Conservation (phyloP, 176 grass and related monocot genomes). For the Carex littledalei region DNA sequence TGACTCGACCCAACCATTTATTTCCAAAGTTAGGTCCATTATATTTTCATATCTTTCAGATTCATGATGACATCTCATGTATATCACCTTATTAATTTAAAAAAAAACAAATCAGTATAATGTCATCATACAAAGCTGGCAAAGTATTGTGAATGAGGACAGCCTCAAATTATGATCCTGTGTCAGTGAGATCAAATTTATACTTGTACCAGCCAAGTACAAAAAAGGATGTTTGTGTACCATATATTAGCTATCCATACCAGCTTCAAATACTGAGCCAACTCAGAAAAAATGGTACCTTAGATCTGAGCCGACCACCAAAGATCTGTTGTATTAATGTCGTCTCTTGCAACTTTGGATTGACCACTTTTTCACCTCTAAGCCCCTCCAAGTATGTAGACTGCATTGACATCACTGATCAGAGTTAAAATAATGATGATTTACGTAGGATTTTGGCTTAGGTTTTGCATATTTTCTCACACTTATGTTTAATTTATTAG, state of each 20-base stretch:
- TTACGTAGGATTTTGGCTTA: no score
- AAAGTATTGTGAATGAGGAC: neutral
- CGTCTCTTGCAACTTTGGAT: conserved; percentile 83
- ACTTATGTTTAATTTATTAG: no score
- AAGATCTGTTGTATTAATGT: conserved; percentile 97
- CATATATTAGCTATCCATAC: neutral
- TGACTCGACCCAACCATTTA: conserved; percentile 96
- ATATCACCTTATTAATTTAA: conserved; percentile 67
- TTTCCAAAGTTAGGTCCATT: conserved; percentile 99
- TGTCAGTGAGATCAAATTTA: neutral
- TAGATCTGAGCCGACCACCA: conserved; percentile 93
- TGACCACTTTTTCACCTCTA: conserved; percentile 82
- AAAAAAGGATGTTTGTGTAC: neutral
- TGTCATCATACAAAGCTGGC: neutral
- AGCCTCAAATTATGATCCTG: neutral
- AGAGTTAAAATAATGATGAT: no score
- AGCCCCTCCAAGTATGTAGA: conserved; percentile 71
- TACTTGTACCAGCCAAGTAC: neutral
- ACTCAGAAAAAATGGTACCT: conserved; percentile 39
- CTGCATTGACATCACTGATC: conserved; percentile 99
- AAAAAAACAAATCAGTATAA: conserved; percentile 36
- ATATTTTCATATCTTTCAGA: conserved; percentile 98
- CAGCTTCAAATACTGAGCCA: neutral
- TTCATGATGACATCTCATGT: conserved; percentile 86
- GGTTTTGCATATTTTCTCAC: no score